phyloP scores from a whole-genome alignment of 805 yeast species.

The Nakazawaea pomicola region DNA sequence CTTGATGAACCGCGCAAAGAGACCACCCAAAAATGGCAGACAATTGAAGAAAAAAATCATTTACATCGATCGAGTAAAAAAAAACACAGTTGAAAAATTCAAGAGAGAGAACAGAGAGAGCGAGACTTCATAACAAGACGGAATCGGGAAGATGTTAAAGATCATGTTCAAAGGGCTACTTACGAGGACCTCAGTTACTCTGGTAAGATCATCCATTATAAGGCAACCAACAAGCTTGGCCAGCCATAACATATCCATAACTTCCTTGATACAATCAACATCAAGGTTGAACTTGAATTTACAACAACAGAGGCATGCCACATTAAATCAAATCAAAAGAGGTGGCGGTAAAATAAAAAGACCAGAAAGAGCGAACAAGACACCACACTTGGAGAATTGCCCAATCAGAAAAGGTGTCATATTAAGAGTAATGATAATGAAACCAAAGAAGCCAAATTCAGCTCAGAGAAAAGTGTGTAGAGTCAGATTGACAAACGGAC shows the following conservation, averaged over 20 bases:
- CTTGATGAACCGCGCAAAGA: neutral
- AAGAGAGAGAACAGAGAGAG: neutral
- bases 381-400: slow-evolving; percentile 79
- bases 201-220: neutral
- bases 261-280: slow-evolving; percentile 8
- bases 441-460: slow-evolving; percentile 98
- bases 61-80: neutral
- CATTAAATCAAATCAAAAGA: slow-evolving; percentile 71
- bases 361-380: slow-evolving; percentile 40
- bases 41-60: too few species aligned
- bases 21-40: neutral
- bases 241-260: neutral
- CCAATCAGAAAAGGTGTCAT: slow-evolving; percentile 95
- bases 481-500: slow-evolving; percentile 88
- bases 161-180: slow-evolving; percentile 18
- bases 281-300: slow-evolving; percentile 7
- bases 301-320: slow-evolving; percentile 50
- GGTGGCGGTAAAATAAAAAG: slow-evolving; percentile 45
- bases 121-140: neutral
- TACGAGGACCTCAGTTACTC: neutral
- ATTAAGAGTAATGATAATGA: slow-evolving; percentile 85
- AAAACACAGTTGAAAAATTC: neutral
- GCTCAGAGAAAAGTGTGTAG: slow-evolving; percentile 97
- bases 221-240: slow-evolving; percentile 2
- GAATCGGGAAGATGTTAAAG: slow-evolving; percentile 7